Evolutionary conservation across 1,139 yeast genomes (phyloP).

Genomic region (Debaryomycetaceae sp.): DNA sequence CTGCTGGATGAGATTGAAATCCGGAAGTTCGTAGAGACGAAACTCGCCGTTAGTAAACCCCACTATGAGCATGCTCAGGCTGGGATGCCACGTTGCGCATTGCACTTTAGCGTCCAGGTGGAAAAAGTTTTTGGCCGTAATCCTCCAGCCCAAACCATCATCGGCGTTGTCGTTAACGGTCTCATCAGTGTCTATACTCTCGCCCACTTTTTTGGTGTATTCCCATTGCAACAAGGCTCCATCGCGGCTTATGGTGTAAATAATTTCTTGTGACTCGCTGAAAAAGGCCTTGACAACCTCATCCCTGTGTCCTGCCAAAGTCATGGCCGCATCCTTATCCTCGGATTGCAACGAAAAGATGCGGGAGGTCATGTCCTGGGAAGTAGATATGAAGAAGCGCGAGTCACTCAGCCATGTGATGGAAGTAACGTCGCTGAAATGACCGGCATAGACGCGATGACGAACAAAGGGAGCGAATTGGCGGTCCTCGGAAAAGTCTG

Average conservation of each 20-base stretch:
- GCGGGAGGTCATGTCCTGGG: slow-evolving; percentile 84
- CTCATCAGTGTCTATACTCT: slow-evolving; percentile 27
- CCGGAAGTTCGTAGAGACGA: slow-evolving; percentile 74
- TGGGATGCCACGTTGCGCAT: slow-evolving; percentile 77
- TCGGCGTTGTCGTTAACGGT: slow-evolving; percentile 9
- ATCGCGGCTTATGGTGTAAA: slow-evolving; percentile 86
- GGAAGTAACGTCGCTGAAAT: slow-evolving; percentile 69
- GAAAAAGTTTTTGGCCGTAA: slow-evolving; percentile 67
- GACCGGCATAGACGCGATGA: slow-evolving; percentile 86
- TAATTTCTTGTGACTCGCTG: slow-evolving; percentile 72
- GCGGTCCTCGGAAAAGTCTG: slow-evolving; percentile 58
- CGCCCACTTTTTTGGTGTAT: slow-evolving; percentile 46
- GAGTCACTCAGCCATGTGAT: slow-evolving; percentile 88
- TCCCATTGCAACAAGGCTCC: slow-evolving; percentile 95
- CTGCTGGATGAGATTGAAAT: slow-evolving; percentile 70
- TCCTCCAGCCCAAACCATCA: slow-evolving; percentile 59
- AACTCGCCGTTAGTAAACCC: slow-evolving; percentile 90
- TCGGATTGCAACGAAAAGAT: slow-evolving; percentile 68
- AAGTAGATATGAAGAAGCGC: slow-evolving; percentile 72
- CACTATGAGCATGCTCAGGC: slow-evolving; percentile 63
- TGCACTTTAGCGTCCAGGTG: slow-evolving; percentile 62
- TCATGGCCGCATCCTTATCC: slow-evolving; percentile 74
- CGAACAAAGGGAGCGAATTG: slow-evolving; percentile 96
- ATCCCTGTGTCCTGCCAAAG: slow-evolving; percentile 89
- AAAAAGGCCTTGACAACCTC: slow-evolving; percentile 81